phyloP scores from a whole-genome alignment of 495 filamentous ascomycete genomes.

The Neurospora sp. region DNA sequence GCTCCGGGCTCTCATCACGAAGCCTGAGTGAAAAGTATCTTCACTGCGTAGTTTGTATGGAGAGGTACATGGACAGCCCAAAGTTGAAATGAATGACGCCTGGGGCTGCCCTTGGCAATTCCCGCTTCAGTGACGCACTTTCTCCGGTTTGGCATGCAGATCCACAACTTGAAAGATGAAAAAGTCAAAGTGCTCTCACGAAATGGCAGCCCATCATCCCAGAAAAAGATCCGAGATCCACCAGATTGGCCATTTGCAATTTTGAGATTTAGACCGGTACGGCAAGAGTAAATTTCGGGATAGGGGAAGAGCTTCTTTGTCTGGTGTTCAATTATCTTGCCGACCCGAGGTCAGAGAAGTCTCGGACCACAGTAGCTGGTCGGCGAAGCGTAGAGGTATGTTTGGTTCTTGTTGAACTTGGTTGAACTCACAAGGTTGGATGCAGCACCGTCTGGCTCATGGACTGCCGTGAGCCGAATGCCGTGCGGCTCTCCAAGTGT shows the following conservation, averaged over 20 bases:
- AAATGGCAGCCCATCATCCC: not conserved
- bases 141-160: not conserved
- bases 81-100: not conserved
- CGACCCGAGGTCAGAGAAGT: not conserved
- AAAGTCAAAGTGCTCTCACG: not conserved
- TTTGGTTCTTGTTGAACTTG: not conserved
- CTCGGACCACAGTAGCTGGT: not conserved
- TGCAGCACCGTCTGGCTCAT: not conserved
- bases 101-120: not conserved
- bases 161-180: not conserved
- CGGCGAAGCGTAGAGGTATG: not conserved
- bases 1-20: not conserved
- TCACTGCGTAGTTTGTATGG: not conserved
- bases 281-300: not conserved
- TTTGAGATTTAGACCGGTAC: not conserved
- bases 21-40: not conserved
- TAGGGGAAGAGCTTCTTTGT: not conserved
- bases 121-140: not conserved
- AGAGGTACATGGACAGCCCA: not conserved
- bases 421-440: not conserved
- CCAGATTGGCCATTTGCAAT: not conserved
- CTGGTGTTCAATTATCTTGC: not conserved
- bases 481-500: not conserved
- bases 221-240: not conserved
- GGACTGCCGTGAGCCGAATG: not conserved